These are phyloP conservation scores for Cystobasidiaceae sp. DNA, from an alignment of 1,284 basidiomycete species.

Conservation along the genomic window DNA sequence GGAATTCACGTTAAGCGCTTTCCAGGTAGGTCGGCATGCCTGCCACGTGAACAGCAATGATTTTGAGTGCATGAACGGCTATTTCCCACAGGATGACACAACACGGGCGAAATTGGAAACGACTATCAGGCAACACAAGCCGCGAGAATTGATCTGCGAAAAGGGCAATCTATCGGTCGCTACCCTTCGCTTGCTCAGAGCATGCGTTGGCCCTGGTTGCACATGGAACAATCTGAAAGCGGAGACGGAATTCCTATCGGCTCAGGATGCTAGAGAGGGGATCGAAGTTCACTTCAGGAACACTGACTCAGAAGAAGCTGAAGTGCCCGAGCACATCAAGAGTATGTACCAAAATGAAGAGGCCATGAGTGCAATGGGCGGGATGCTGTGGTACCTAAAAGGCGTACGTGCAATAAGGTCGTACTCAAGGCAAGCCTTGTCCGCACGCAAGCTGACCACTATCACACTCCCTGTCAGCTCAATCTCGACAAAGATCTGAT, in stretches of 20 bases:
- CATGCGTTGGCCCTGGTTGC: slow-evolving; percentile 68
- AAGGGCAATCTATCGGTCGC: slow-evolving; percentile 76
- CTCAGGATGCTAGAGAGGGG: slow-evolving; percentile 65
- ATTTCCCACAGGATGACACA: slow-evolving; percentile 62
- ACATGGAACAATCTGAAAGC: slow-evolving; percentile 77
- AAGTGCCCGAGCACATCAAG: slow-evolving; percentile 69
- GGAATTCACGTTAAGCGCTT: slow-evolving; percentile 84
- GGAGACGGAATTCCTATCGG: slow-evolving; percentile 70
- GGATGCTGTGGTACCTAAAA: slow-evolving; percentile 65
- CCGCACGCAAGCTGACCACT: slow-evolving; percentile 28
- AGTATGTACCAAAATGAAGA: slow-evolving; percentile 61
- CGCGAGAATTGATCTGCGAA: slow-evolving; percentile 87
- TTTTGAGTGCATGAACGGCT: slow-evolving; percentile 3
- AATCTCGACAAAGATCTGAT: slow-evolving; percentile 91
- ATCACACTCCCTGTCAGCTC: slow-evolving; percentile 73
- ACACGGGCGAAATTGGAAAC: slow-evolving; percentile 91
- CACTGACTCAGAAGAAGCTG: slow-evolving; percentile 41
- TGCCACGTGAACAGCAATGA: not conserved
- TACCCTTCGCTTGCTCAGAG: slow-evolving; percentile 73
- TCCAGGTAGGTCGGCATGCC: slow-evolving; percentile 52
- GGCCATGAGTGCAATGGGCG: slow-evolving; percentile 77
- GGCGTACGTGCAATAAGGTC: slow-evolving; percentile 17
- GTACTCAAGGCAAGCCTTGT: not conserved
- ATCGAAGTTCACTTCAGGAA: slow-evolving; percentile 63
- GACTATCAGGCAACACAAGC: slow-evolving; percentile 81